phyloP scores from a whole-genome alignment of 192 early-diverging fungal genomes.

The Funneliformis mosseae region DNA sequence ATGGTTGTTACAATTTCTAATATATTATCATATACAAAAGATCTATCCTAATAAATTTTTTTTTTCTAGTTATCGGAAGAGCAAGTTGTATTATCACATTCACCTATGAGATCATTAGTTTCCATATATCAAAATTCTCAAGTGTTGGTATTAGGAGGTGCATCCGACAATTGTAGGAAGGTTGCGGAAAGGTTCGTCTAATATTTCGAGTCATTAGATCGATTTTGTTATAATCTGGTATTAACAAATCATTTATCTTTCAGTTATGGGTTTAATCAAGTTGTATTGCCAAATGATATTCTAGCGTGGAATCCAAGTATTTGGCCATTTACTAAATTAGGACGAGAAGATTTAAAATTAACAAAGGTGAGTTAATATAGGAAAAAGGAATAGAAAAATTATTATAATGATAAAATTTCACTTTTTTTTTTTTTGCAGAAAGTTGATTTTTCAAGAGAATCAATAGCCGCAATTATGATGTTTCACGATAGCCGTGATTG shows the following conservation, averaged over 20 bases:
- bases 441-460: conserved; percentile 47
- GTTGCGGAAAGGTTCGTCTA: conserved; percentile 65
- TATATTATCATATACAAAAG: not conserved
- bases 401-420: not conserved
- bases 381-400: too few relatives aligned
- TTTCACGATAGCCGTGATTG: conserved; percentile 88
- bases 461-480: conserved; percentile 73
- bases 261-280: conserved; percentile 72
- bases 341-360: conserved; percentile 15
- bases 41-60: not conserved
- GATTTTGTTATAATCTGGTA: not conserved
- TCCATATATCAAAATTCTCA: conserved; percentile 60
- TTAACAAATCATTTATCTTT: not conserved
- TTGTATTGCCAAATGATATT: conserved; percentile 70
- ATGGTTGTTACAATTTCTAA: not conserved
- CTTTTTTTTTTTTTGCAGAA: conserved; percentile 30
- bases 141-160: conserved; percentile 78
- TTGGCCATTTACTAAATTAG: conserved; percentile 65
- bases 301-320: conserved; percentile 60
- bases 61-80: conserved; percentile 44
- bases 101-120: conserved; percentile 77
- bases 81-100: conserved; percentile 83
- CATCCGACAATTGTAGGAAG: conserved; percentile 55
- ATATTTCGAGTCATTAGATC: conserved; percentile 32
- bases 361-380: conserved; percentile 25